phyloP scores from a whole-genome alignment of 2,329 filamentous ascomycete species.

The Epichloe glyceriae region DNA sequence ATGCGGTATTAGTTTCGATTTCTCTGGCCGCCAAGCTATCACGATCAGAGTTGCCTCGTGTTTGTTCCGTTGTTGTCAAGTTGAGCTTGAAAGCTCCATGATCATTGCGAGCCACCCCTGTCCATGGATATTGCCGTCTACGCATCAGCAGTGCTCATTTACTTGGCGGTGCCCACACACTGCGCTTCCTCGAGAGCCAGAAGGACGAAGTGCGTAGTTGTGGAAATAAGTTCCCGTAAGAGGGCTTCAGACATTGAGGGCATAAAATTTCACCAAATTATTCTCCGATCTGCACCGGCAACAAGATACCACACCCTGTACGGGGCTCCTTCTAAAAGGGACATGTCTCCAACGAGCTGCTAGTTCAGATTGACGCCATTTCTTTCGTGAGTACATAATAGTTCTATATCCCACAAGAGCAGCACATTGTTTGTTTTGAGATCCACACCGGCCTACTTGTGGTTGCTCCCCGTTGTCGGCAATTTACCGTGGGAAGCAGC shows the following conservation, averaged over 20 bases:
- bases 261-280: slow-evolving; percentile 7
- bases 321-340: slow-evolving; percentile 3
- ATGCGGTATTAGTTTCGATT: not conserved
- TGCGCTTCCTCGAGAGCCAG: not conserved
- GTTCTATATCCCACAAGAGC: not conserved
- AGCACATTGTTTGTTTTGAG: slow-evolving; percentile 1
- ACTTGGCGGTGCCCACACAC: slow-evolving; percentile 1
- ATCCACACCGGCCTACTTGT: slow-evolving; percentile 5
- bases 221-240: not conserved
- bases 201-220: slow-evolving; percentile 1
- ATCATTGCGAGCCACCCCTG: slow-evolving; percentile 2
- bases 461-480: slow-evolving; percentile 4
- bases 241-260: slow-evolving; percentile 1
- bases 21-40: not conserved
- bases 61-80: not conserved
- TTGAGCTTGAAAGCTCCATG: not conserved
- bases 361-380: not conserved
- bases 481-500: slow-evolving; percentile 6
- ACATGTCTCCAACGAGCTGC: not conserved
- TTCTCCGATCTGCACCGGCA: slow-evolving; percentile 6
- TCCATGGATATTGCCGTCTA: slow-evolving; percentile 6
- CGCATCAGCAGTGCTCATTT: slow-evolving; percentile 3
- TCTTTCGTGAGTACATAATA: not conserved
- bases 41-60: not conserved
- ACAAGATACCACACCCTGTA: slow-evolving; percentile 1